phyloP scores from a whole-genome alignment of 2,329 filamentous ascomycete genomes.

The Alternaria dauci region DNA sequence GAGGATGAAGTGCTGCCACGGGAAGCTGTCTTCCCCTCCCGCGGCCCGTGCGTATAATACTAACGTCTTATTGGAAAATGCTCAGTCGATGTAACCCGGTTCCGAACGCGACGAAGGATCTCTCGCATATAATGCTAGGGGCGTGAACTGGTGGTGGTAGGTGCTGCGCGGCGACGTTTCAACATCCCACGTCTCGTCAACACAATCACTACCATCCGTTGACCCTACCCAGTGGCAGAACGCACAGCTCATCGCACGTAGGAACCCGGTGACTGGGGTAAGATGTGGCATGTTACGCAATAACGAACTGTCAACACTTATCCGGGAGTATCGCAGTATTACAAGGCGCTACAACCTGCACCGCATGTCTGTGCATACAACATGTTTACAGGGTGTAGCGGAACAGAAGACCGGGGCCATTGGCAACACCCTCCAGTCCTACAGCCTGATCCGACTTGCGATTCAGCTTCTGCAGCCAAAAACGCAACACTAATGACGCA shows the following conservation, averaged over 20 bases:
- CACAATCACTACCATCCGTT: not conserved
- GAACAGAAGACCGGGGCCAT: constrained; percentile 22
- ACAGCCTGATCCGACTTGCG: constrained; percentile 19
- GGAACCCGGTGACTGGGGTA: accelerated
- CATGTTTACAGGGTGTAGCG: constrained; percentile 13
- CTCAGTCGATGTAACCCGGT: not conserved
- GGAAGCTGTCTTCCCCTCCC: not conserved
- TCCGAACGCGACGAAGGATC: not conserved
- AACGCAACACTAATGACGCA: constrained; percentile 22
- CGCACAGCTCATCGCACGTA: not conserved
- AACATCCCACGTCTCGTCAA: not conserved
- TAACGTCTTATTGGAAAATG: constrained; percentile 5
- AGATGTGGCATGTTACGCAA: not conserved
- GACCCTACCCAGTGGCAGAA: not conserved
- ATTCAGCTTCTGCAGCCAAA: constrained; percentile 30
- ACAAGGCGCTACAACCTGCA: not conserved
- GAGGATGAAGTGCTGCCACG: not conserved
- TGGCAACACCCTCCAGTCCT: constrained; percentile 25
- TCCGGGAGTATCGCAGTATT: not conserved
- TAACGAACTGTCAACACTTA: not conserved
- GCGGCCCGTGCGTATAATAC: not conserved
- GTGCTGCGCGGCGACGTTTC: not conserved
- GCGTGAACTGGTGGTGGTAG: not conserved
- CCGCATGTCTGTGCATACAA: not conserved
- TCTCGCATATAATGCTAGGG: not conserved